Percentiles rank a stretch among this genome's conserved stretches.
Evolutionary conservation across 2,329 filamentous ascomycete species (phyloP).

Genomic region (Colletotrichum sp.): DNA sequence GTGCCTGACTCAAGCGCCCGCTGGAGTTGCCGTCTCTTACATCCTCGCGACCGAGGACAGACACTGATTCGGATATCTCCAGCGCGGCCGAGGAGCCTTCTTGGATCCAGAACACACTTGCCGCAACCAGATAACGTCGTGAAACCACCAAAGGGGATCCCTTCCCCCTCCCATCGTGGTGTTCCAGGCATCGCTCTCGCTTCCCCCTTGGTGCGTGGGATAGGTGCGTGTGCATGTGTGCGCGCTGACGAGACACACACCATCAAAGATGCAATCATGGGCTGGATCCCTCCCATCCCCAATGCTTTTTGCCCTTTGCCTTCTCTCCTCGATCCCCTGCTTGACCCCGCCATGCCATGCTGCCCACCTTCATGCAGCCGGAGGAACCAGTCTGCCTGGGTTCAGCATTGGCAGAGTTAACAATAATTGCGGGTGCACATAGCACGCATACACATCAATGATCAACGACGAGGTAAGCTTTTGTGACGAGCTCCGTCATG

Average conservation of each 20-base stretch:
- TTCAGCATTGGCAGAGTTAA: background rate
- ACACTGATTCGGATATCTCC: background rate
- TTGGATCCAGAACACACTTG: background rate
- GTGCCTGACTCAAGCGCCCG: slow-evolving; percentile 19
- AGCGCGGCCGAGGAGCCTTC: background rate
- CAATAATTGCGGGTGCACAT: background rate
- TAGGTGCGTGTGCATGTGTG: background rate
- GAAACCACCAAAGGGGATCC: background rate
- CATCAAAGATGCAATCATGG: slow-evolving; percentile 12
- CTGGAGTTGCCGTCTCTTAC: background rate
- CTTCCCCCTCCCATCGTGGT: background rate
- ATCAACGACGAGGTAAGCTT: background rate
- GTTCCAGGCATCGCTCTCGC: background rate
- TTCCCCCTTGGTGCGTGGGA: background rate
- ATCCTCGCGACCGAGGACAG: background rate
- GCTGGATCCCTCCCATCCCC: background rate
- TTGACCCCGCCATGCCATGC: slow-evolving; percentile 20
- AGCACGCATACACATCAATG: background rate
- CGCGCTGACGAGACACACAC: slow-evolving; percentile 10
- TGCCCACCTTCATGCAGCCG: slow-evolving; percentile 5
- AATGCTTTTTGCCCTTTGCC: background rate
- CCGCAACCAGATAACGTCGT: slow-evolving; percentile 2
- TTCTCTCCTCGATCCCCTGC: background rate
- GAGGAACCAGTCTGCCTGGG: background rate
- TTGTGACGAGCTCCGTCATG: background rate